phyloP scores from a whole-genome alignment of 805 yeast genomes.

The Candida silvatica region DNA sequence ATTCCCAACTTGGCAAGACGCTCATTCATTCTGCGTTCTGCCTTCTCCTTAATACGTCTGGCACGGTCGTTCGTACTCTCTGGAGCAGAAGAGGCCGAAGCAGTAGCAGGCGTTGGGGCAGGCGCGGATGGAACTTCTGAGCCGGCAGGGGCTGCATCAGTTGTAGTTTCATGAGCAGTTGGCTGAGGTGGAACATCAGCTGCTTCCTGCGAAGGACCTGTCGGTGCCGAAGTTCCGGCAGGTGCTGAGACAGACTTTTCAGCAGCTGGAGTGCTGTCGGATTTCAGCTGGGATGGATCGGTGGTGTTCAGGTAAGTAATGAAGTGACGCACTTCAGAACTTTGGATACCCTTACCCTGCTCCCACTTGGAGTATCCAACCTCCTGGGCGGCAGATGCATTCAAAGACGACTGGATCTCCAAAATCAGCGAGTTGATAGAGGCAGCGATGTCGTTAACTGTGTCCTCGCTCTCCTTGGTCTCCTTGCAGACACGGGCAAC shows the following conservation, averaged over 20 bases:
- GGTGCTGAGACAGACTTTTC: conserved; percentile 4
- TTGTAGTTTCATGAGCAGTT: too few species aligned
- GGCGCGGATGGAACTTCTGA: background rate
- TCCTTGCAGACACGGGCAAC: conserved; percentile 43
- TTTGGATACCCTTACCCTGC: conserved; percentile 66
- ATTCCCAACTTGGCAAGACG: conserved; percentile 76
- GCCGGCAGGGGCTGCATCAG: conserved; percentile 1
- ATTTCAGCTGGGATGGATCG: conserved; percentile 12
- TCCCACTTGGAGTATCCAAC: conserved; percentile 69
- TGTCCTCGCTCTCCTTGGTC: conserved; percentile 44
- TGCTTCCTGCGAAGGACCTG: conserved; percentile 6
- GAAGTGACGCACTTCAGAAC: conserved; percentile 51
- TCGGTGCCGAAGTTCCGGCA: conserved; percentile 1
- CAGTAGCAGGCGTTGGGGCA: conserved; percentile 3
- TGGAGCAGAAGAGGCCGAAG: conserved; percentile 11
- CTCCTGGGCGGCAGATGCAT: conserved; percentile 24
- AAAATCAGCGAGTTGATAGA: conserved; percentile 54
- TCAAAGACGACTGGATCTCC: conserved; percentile 27
- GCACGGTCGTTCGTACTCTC: conserved; percentile 54
- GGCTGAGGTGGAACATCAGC: too few species aligned
- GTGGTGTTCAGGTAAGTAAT: conserved; percentile 43
- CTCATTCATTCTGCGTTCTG: conserved; percentile 75
- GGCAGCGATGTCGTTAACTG: conserved; percentile 62
- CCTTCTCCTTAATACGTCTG: conserved; percentile 76
- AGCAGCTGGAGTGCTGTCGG: conserved; percentile 4